Evolutionary conservation across 2,329 filamentous ascomycete species (phyloP), one percentile per base, ranked within the genome.

Genomic region (Beauveria medogensis): DNA sequence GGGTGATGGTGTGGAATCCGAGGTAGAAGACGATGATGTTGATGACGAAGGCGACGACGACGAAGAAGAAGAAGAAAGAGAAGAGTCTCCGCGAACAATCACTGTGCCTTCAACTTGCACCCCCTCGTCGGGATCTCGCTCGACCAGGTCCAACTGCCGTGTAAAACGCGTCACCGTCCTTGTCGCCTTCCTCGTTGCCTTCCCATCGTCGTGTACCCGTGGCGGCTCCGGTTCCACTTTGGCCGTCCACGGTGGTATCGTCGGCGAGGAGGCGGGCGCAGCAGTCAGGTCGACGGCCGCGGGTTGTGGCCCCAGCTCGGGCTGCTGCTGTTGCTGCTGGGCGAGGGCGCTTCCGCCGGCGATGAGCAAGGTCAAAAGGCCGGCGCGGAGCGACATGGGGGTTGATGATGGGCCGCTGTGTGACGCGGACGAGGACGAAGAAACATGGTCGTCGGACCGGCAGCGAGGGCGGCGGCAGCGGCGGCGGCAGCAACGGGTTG

Each of bases 1-100:
- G 5, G 80, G 74, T 56, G 73, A 75, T 1, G 72, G 37, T 9
- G 66, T 63, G 1, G 63, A 62, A 28, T 59, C 48, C 1, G 56
- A 26, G 20, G 66, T 63, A 9, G 68, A 62, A 0, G 60, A 53
- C 9, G 63, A 63, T 9, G 63, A 60, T 12, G 34, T 24, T 12
- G 55, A 51, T 9, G 55, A 50, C n/a, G 55, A 51, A 18, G 44
- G 24, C 9, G 47, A 52, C 30, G 56, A 44, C 1, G 46, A 50
- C 2, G 57, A 59, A 26, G 54, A 56, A 20, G 55, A 24, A 3
- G 55, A 14, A 41, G 20, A 18, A n/a, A n/a, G n/a, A n/a, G 58
- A 28, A 44, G 51, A 48, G 43, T 20, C 37, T 2, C 6, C 12
- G 10, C 56, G 46, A n/a, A n/a, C 26, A 22, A 44, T 18, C 4